These are phyloP conservation scores for Botryotinia convoluta DNA, from an alignment of 2,329 filamentous ascomycete species.

Conservation along the genomic window DNA sequence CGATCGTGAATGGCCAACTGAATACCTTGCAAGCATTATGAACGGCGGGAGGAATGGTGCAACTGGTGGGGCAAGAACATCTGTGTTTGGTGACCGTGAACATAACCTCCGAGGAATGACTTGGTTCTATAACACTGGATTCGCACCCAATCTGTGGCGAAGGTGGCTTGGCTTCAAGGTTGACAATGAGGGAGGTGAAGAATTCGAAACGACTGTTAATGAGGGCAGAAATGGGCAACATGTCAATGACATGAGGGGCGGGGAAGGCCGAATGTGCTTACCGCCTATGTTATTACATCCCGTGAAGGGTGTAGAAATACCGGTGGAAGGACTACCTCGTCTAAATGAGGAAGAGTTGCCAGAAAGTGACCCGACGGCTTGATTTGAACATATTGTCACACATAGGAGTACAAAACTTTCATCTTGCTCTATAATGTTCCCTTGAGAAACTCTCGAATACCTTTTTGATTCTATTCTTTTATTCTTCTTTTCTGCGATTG, in stretches of 20 bases:
- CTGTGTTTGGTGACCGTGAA: conserved; percentile 78
- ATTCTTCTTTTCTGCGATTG: neutral
- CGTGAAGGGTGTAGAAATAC: conserved; percentile 69
- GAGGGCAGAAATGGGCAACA: conserved; percentile 42
- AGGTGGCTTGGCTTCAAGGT: conserved; percentile 83
- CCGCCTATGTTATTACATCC: conserved; percentile 89
- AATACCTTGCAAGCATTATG: conserved; percentile 73
- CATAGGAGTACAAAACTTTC: neutral
- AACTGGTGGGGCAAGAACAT: conserved; percentile 68
- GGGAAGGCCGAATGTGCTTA: conserved; percentile 85
- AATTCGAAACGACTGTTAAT: conserved; percentile 63
- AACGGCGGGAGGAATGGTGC: conserved; percentile 77
- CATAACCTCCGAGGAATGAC: conserved; percentile 84
- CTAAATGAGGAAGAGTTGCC: conserved; percentile 27
- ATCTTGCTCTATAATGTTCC: neutral
- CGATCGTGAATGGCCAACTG: conserved; percentile 80
- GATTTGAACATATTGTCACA: conserved; percentile 23
- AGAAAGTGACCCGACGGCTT: conserved; percentile 38
- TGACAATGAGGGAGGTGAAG: conserved; percentile 74
- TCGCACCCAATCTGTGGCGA: conserved; percentile 76
- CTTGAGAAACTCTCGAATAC: neutral
- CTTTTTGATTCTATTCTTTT: neutral
- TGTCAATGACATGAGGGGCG: conserved; percentile 53
- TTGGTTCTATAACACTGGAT: conserved; percentile 89
- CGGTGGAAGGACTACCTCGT: conserved; percentile 30